phyloP scores from a whole-genome alignment of 192 early-diverging fungal genomes.

The Rhizophagus sp. region DNA sequence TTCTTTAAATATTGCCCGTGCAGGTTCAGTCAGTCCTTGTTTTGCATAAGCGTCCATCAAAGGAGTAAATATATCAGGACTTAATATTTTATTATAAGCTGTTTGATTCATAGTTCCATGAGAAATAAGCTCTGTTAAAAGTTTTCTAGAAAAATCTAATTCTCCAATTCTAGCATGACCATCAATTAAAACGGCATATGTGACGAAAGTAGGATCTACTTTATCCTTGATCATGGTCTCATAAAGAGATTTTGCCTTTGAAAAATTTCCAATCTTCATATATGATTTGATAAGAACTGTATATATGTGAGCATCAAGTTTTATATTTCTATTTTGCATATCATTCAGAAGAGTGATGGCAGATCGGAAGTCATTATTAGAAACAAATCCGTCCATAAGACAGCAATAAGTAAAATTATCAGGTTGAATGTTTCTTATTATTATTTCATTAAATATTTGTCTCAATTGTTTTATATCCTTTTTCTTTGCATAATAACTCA shows the following conservation, averaged over 20 bases:
- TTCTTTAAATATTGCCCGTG: constrained; percentile 41
- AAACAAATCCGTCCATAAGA: constrained; percentile 44
- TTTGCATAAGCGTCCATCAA: constrained; percentile 45
- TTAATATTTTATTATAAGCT: constrained; percentile 1
- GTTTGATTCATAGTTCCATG: not conserved
- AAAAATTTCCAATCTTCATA: constrained; percentile 33
- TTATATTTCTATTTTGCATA: constrained; percentile 44
- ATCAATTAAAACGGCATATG: constrained; percentile 46
- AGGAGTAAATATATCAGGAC: constrained; percentile 45
- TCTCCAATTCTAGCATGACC: constrained; percentile 42
- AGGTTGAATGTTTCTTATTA: constrained; percentile 37
- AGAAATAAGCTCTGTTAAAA: constrained; percentile 18
- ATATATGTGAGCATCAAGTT: constrained; percentile 44
- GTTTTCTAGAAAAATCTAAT: constrained; percentile 14
- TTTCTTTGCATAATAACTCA: constrained; percentile 68
- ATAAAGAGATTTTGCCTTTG: constrained; percentile 43
- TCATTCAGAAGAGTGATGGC: constrained; percentile 41
- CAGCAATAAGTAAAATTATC: constrained; percentile 50
- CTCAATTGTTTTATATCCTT: constrained; percentile 47
- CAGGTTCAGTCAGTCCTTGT: constrained; percentile 32
- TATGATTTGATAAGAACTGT: constrained; percentile 56
- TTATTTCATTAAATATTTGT: constrained; percentile 48
- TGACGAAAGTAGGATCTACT: constrained; percentile 45
- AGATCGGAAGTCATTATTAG: constrained; percentile 38
- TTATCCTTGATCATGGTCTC: constrained; percentile 43